Evolutionary conservation across 257 asterid genomes (phyloP).

Genomic region (Ophiorrhiza pumila): DNA sequence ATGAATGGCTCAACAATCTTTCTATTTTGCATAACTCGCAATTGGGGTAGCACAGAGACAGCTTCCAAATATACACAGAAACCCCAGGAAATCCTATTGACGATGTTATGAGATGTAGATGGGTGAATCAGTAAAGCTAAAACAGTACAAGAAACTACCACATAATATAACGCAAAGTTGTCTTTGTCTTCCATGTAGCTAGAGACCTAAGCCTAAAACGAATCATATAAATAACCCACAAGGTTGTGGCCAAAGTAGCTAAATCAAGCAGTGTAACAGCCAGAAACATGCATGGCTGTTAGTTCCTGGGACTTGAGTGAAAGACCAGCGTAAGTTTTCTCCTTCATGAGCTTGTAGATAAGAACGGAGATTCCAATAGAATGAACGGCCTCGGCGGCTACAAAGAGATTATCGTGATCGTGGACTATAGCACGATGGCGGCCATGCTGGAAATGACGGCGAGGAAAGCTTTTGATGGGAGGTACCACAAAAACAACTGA

Average conservation of each 20-base stretch:
- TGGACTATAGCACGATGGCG: constrained; percentile 82
- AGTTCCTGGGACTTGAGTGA: constrained; percentile 95
- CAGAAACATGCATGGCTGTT: constrained; percentile 84
- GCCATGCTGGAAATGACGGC: constrained; percentile 81
- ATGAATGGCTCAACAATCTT: constrained; percentile 55
- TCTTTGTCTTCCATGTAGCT: constrained; percentile 93
- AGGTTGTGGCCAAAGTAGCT: constrained; percentile 82
- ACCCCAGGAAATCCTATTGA: constrained; percentile 45
- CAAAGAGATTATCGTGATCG: constrained; percentile 92
- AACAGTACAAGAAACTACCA: constrained; percentile 54
- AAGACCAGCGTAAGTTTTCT: constrained; percentile 92
- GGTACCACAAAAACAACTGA: too few relatives aligned
- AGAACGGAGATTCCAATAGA: constrained; percentile 80
- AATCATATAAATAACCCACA: constrained; percentile 92
- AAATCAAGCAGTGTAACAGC: constrained; percentile 88
- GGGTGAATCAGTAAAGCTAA: constrained; percentile 46
- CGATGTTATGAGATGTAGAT: constrained; percentile 40
- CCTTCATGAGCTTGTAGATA: constrained; percentile 86
- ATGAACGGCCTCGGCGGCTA: constrained; percentile 95
- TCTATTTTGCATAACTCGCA: constrained; percentile 51
- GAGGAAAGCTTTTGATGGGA: too few relatives aligned
- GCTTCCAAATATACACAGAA: constrained; percentile 51
- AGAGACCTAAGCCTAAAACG: constrained; percentile 64
- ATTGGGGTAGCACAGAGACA: constrained; percentile 49
- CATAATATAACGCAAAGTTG: constrained; percentile 64